A percentile compares a stretch with the other conserved stretches of the same genome.
Evolutionary conservation across 345 rosid species (phyloP).

Genomic region (Pistacia integerrima): DNA sequence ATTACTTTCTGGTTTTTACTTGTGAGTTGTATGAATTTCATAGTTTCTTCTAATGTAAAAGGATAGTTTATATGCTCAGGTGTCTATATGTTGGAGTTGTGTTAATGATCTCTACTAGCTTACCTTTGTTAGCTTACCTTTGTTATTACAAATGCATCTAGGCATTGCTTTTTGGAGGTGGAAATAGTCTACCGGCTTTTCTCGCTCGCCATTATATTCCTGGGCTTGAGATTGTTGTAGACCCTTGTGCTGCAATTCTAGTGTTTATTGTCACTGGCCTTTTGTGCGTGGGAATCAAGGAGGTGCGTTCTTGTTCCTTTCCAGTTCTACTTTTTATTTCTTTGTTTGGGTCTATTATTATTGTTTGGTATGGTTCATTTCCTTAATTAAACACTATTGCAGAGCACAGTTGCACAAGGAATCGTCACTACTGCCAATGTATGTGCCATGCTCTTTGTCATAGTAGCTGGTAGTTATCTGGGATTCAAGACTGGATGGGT

Average conservation of each 20-base stretch:
- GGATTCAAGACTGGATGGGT: slow-evolving; percentile 93
- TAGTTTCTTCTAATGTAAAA: background rate
- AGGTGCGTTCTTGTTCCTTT: slow-evolving; percentile 48
- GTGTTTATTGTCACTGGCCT: slow-evolving; percentile 85
- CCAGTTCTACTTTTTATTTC: slow-evolving; percentile 3
- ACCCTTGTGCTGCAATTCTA: slow-evolving; percentile 86
- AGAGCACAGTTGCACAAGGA: slow-evolving; percentile 91
- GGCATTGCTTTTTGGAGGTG: slow-evolving; percentile 95
- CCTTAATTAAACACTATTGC: slow-evolving; percentile 27
- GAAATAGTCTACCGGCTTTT: slow-evolving; percentile 64
- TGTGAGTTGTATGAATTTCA: background rate
- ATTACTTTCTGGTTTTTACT: background rate
- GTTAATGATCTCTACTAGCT: no score
- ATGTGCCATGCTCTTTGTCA: slow-evolving; percentile 81
- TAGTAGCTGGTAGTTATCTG: slow-evolving; percentile 78
- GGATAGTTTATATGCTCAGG: no score
- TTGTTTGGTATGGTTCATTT: background rate
- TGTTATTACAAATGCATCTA: slow-evolving; percentile 27
- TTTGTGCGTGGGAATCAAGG: slow-evolving; percentile 93
- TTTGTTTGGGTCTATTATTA: background rate
- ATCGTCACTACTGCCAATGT: slow-evolving; percentile 78
- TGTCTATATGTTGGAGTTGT: no score
- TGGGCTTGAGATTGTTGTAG: slow-evolving; percentile 78
- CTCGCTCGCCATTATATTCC: slow-evolving; percentile 87
- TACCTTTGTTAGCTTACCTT: slow-evolving; percentile 6